Evolutionary conservation across 306 rosid species (phyloP).

Genomic region (Hylodesmum podocarpum): DNA sequence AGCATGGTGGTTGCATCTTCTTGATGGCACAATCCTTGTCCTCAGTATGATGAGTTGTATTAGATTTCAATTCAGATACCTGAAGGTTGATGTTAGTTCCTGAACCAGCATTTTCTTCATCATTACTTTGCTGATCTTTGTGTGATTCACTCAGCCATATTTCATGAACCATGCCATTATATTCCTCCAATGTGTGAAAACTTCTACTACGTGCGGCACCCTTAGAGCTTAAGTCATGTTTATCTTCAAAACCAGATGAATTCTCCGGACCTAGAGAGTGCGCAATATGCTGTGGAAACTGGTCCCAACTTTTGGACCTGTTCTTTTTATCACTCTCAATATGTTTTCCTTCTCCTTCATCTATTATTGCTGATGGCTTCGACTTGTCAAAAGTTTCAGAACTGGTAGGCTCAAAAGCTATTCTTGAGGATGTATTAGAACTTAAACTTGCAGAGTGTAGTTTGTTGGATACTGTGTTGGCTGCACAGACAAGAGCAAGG

Average conservation of each 20-base stretch:
- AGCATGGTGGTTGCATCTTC: constrained; percentile 22
- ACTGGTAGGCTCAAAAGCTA: constrained; percentile 9
- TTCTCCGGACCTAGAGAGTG: constrained; percentile 33
- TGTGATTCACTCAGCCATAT: constrained; percentile 16
- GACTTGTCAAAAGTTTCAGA: constrained; percentile 30
- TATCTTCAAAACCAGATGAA: constrained; percentile 28
- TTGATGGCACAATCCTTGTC: constrained; percentile 21
- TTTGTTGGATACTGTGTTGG: constrained; percentile 32
- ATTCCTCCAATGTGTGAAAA: constrained; percentile 57
- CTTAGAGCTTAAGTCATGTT: constrained; percentile 21
- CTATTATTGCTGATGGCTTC: constrained; percentile 21
- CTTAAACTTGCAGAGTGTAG: constrained; percentile 35
- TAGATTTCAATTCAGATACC: constrained; percentile 11
- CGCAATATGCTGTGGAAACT: constrained; percentile 26
- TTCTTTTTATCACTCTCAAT: constrained; percentile 20
- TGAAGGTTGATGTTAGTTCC: constrained; percentile 8
- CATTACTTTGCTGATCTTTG: constrained; percentile 6
- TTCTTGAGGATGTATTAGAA: constrained; percentile 29
- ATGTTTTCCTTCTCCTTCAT: constrained; percentile 28
- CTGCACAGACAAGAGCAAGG: constrained; percentile 43
- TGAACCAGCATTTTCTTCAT: constrained; percentile 23
- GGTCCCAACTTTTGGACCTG: constrained; percentile 43
- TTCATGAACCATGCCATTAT: constrained; percentile 35
- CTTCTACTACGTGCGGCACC: constrained; percentile 35
- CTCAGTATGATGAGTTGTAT: constrained; percentile 6